Evolutionary conservation across 495 filamentous ascomycete species (phyloP), one percentile per base, ranked within the genome.

Genomic region (Baudoinia panamericana): DNA sequence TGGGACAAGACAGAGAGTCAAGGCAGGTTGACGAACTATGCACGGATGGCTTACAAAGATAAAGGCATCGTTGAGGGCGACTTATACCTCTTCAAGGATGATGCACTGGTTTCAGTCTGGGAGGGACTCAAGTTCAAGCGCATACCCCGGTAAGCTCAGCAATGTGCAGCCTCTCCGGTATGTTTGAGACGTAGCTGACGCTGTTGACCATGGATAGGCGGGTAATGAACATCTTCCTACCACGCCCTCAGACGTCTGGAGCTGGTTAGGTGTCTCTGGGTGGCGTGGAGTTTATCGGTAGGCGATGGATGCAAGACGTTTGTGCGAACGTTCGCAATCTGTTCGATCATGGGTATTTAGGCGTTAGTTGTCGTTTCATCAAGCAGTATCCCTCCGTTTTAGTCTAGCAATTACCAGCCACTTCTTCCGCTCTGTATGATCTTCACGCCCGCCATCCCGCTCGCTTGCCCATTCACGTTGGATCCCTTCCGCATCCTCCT

Each of bases 321-420:
- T n/a, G n/a, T n/a, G n/a, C n/a, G n/a, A n/a, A n/a, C n/a, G n/a
- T n/a, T n/a, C n/a, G n/a, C n/a, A n/a, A n/a, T n/a, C n/a, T n/a
- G n/a, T n/a, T n/a, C n/a, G n/a, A n/a, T n/a, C n/a, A n/a, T n/a
- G n/a, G n/a, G n/a, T n/a, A n/a, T n/a, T n/a, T n/a, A n/a, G n/a
- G n/a, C n/a, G n/a, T n/a, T n/a, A n/a, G n/a, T n/a, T n/a, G n/a
- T n/a, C n/a, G n/a, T n/a, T n/a, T n/a, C n/a, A n/a, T n/a, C n/a
- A n/a, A n/a, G n/a, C n/a, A n/a, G 26, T n/a, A 37, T 11, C 22
- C 13, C 26, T 15, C 32, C 48, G 23, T 54, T 65, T 72, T 50
- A 92, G 53, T 23, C 78, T 62, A 2, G 72, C 78, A 52, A 90
- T 56, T n/a, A 76, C 78, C 40, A 87, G 63, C 87, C 86, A 93